Evolutionary conservation across 148 eudicot species (phyloP).

Genomic region (Spergularia bocconei): DNA sequence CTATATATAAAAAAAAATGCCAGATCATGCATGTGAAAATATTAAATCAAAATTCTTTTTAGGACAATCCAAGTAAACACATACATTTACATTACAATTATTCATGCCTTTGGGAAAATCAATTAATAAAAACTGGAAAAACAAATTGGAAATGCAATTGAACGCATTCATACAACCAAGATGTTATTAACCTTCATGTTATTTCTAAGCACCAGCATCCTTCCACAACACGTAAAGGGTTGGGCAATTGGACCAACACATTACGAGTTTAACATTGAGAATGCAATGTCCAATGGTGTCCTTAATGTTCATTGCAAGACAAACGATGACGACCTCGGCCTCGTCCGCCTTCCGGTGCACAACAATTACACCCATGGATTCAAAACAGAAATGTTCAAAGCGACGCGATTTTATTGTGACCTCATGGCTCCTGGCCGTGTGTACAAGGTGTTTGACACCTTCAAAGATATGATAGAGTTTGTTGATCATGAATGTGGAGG

Average conservation of each 20-base stretch:
- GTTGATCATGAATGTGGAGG: constrained; percentile 34
- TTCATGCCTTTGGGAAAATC: background rate
- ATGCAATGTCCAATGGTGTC: constrained; percentile 19
- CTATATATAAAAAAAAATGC: background rate
- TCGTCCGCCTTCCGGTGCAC: constrained; percentile 30
- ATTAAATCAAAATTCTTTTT: background rate
- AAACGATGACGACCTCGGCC: constrained; percentile 26
- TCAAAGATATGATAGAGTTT: constrained; percentile 28
- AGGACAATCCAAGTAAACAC: background rate
- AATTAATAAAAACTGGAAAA: background rate
- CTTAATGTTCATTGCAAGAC: constrained; percentile 31
- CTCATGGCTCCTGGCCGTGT: constrained; percentile 9
- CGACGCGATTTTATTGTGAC: constrained; percentile 18
- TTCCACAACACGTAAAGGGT: constrained; percentile 18
- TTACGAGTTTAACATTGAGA: constrained; percentile 27
- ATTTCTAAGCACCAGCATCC: background rate
- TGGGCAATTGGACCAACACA: constrained; percentile 31
- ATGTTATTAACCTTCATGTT: constrained; percentile 4
- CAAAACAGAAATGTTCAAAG: constrained; percentile 19
- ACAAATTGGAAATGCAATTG: background rate
- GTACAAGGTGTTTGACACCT: constrained; percentile 19
- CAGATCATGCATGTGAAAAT: background rate
- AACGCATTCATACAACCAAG: background rate
- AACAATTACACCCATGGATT: constrained; percentile 34
- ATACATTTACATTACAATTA: background rate